Percentiles rank a stretch among this genome's conserved stretches.
Evolutionary conservation across 192 early-diverging fungal genomes (phyloP).

Genomic region (Coemansia sp.): DNA sequence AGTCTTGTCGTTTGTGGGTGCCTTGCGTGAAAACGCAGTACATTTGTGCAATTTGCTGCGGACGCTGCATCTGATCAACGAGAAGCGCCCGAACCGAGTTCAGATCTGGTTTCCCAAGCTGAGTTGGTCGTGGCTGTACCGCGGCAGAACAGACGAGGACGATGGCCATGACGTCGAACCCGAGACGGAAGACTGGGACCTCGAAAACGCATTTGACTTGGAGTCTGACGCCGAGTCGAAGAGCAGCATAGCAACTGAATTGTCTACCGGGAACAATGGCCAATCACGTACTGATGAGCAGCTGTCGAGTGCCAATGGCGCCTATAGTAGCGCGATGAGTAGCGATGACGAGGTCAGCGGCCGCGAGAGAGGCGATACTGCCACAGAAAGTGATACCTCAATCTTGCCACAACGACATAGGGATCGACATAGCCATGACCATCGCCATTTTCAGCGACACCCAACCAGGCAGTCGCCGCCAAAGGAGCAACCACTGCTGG

Average conservation of each 20-base stretch:
- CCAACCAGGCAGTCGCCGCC: background rate
- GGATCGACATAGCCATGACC: background rate
- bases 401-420: background rate
- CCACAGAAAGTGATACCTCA: background rate
- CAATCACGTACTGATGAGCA: background rate
- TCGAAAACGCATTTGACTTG: slow-evolving; percentile 34
- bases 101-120: slow-evolving; percentile 44
- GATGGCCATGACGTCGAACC: slow-evolving; percentile 21
- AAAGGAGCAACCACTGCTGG: background rate
- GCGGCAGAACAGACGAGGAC: slow-evolving; percentile 23
- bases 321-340: background rate
- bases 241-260: background rate
- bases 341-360: background rate
- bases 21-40: slow-evolving; percentile 41
- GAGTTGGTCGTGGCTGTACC: slow-evolving; percentile 39
- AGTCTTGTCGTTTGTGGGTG: slow-evolving; percentile 45
- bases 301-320: background rate
- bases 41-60: slow-evolving; percentile 23
- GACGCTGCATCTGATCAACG: slow-evolving; percentile 23
- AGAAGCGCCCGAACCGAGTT: slow-evolving; percentile 17
- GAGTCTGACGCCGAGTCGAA: slow-evolving; percentile 7
- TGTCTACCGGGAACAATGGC: background rate
- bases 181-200: slow-evolving; percentile 21
- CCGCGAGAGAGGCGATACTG: background rate
- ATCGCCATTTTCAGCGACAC: background rate